Conservation (phyloP, 106 monocot species). For the Dendrobium chrysotoxum region DNA sequence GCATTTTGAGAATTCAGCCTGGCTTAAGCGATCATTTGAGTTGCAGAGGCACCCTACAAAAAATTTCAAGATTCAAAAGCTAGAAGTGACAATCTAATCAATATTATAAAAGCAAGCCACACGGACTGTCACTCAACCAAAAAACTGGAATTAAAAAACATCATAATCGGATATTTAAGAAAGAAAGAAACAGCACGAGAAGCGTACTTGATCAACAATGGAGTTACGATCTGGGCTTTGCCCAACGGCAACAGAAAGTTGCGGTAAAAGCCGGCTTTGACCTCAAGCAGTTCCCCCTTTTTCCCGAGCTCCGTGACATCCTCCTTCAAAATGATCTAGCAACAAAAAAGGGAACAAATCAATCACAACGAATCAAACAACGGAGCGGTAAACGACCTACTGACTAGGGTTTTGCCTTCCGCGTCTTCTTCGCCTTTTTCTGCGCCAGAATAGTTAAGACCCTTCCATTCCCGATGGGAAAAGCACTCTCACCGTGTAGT, state of each 20-base stretch:
- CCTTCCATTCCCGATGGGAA: not conserved
- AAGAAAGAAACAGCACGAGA: not conserved
- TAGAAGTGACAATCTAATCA: not conserved
- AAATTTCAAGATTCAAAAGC: conserved; percentile 1
- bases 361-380: not conserved
- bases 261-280: conserved; percentile 83
- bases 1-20: too few species aligned
- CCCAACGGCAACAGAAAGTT: conserved; percentile 80
- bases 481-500: not conserved
- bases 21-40: too few species aligned
- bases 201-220: conserved; percentile 73
- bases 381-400: too few species aligned
- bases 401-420: conserved; percentile 24
- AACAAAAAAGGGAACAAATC: not conserved
- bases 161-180: not conserved
- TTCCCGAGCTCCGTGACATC: conserved; percentile 74
- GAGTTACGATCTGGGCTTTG: conserved; percentile 74
- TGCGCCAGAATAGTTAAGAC: conserved; percentile 42
- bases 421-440: conserved; percentile 72
- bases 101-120: not conserved
- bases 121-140: not conserved
- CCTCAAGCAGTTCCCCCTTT: conserved; percentile 72
- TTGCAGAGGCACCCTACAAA: too few species aligned
- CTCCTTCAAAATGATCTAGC: conserved; percentile 83
- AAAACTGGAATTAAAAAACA: not conserved